phyloP scores from a whole-genome alignment of 2,329 filamentous ascomycete species.

The Verticillium nubilum region DNA sequence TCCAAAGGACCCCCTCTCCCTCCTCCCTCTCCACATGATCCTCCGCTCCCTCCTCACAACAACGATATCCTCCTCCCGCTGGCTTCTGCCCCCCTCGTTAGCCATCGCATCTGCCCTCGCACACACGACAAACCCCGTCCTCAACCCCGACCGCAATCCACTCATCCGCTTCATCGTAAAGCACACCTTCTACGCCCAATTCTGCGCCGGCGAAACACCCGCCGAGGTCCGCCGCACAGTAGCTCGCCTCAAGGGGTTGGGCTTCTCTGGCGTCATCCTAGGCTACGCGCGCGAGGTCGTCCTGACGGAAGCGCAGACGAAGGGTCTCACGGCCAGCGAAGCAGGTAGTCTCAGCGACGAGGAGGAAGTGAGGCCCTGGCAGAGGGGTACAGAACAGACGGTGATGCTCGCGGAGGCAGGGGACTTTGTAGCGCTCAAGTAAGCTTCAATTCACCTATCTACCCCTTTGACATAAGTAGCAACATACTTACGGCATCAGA shows the following conservation, averaged over 20 bases:
- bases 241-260: slow-evolving; percentile 61
- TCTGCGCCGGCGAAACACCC: slow-evolving; percentile 76
- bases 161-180: slow-evolving; percentile 66
- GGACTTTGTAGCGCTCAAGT: slow-evolving; percentile 64
- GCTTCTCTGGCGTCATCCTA: slow-evolving; percentile 78
- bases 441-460: slow-evolving; percentile 13
- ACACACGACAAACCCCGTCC: slow-evolving; percentile 57
- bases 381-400: slow-evolving; percentile 67
- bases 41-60: slow-evolving; percentile 66
- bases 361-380: slow-evolving; percentile 66
- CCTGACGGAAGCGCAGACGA: slow-evolving; percentile 49
- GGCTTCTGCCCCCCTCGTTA: slow-evolving; percentile 66
- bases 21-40: slow-evolving; percentile 61
- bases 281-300: slow-evolving; percentile 82
- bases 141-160: slow-evolving; percentile 72
- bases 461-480: not conserved
- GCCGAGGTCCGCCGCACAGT: slow-evolving; percentile 64
- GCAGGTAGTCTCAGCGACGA: slow-evolving; percentile 42
- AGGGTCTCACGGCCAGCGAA: slow-evolving; percentile 35
- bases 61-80: slow-evolving; percentile 62
- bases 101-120: slow-evolving; percentile 64
- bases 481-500: slow-evolving; percentile 22
- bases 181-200: slow-evolving; percentile 84
- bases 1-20: slow-evolving; percentile 45
- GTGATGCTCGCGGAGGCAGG: slow-evolving; percentile 61